phyloP scores from a whole-genome alignment of 805 yeast species.

The Suhomyces faveliae region DNA sequence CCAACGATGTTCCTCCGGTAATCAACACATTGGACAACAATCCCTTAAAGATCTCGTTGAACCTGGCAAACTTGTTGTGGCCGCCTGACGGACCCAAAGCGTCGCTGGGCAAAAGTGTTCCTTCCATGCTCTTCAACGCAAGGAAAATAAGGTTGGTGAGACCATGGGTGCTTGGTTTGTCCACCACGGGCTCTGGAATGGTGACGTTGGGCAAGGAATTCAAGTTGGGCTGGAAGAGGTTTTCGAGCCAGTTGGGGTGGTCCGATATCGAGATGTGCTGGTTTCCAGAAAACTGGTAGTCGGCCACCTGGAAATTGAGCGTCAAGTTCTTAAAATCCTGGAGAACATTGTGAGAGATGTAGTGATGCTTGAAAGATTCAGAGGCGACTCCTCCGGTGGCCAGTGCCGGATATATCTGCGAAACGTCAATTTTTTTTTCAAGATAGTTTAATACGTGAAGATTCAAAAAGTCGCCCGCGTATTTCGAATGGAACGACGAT shows the following conservation, averaged over 20 bases:
- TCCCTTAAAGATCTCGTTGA: slow-evolving; percentile 39
- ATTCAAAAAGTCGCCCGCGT: slow-evolving; percentile 83
- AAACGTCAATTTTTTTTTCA: slow-evolving; percentile 28
- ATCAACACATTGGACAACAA: slow-evolving; percentile 47
- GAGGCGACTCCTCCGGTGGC: slow-evolving; percentile 11
- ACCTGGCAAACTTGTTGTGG: slow-evolving; percentile 29
- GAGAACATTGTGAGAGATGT: slow-evolving; percentile 32
- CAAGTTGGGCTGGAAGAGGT: slow-evolving; percentile 64
- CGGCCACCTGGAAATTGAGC: slow-evolving; percentile 20
- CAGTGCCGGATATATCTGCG: slow-evolving; percentile 22
- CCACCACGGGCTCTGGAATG: slow-evolving; percentile 37
- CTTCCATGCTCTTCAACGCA: slow-evolving; percentile 36
- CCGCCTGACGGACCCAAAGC: slow-evolving; percentile 29
- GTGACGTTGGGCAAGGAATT: slow-evolving; percentile 41
- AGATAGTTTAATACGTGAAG: slow-evolving; percentile 55
- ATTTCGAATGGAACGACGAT: slow-evolving; percentile 64
- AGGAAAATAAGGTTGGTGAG: slow-evolving; percentile 40
- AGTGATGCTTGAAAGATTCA: slow-evolving; percentile 37
- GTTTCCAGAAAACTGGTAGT: slow-evolving; percentile 63
- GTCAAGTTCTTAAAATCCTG: slow-evolving; percentile 34
- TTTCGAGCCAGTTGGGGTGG: slow-evolving; percentile 58
- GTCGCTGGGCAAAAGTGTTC: slow-evolving; percentile 25
- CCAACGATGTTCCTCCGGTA: slow-evolving; percentile 59
- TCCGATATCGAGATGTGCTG: slow-evolving; percentile 42
- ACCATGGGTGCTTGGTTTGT: slow-evolving; percentile 49